Evolutionary conservation across 306 rosid genomes (phyloP).

Genomic region (Mimosa pudica): DNA sequence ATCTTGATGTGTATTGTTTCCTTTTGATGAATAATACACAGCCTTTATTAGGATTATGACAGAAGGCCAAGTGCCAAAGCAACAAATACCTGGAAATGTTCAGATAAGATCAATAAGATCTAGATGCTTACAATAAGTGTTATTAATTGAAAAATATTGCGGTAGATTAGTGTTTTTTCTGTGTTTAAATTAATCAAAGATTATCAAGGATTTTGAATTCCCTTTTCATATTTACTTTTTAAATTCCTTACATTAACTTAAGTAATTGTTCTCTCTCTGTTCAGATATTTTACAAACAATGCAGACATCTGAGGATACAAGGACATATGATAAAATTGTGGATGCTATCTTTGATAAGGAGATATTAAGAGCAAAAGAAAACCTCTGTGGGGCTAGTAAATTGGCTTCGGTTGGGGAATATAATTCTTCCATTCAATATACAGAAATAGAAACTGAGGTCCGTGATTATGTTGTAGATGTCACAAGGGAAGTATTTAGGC

Average conservation of each 20-base stretch:
- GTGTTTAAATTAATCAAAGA: conserved; percentile 6
- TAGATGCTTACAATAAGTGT: conserved; percentile 1
- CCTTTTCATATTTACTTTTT: conserved; percentile 9
- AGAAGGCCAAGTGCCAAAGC: not conserved
- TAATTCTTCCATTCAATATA: conserved; percentile 58
- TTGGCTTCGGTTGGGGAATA: conserved; percentile 51
- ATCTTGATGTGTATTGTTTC: conserved; percentile 11
- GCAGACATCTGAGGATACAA: conserved; percentile 86
- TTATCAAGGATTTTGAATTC: conserved; percentile 15
- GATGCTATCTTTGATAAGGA: conserved; percentile 87
- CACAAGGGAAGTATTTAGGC: conserved; percentile 71
- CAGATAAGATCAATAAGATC: conserved; percentile 24
- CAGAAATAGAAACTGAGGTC: conserved; percentile 75
- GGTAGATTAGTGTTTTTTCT: conserved; percentile 2
- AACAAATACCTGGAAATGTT: not conserved
- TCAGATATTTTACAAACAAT: conserved; percentile 80
- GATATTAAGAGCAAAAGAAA: conserved; percentile 56
- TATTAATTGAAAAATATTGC: conserved; percentile 30
- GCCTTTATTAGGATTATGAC: conserved; percentile 15
- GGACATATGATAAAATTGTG: conserved; percentile 80
- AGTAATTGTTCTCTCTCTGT: conserved; percentile 32
- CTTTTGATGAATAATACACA: conserved; percentile 27
- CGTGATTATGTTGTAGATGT: conserved; percentile 80
- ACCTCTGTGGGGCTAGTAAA: conserved; percentile 54
- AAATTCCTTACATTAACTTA: conserved; percentile 33